Base-by-base conservation (phyloP, 108 stramenopile species). In the Pseudonitzschia delicatissima region DNA sequence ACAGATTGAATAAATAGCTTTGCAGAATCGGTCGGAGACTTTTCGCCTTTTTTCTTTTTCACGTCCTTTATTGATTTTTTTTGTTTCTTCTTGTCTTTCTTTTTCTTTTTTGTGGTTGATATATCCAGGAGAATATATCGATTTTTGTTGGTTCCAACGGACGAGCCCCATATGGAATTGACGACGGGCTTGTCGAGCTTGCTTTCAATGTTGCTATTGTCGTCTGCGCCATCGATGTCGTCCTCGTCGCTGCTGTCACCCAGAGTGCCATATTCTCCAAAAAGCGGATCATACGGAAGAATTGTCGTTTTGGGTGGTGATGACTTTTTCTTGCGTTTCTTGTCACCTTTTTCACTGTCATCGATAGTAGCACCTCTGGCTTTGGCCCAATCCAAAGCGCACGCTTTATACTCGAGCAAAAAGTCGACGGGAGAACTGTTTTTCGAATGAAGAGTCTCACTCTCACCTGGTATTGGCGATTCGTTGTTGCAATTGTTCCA, bases 201-300 rank as follows among this genome's bases (percentile, higher is more conserved):
- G 32, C 64, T 36, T 1, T 44, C 66, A 39, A 62, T 53, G 45
- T 55, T 39, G 15, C 3, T 28, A 25, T 18, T 23, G 32, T 66
- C 71, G 12, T 62, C 49, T 25, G 15, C 52, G 34, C 23, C 47
- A 50, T 57, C 62, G 15, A 25, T 0, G 15, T 83, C 87, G 33
- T 80, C 78, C n/a, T 69, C 62, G 40, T 83, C 81, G 34, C 87
- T 87, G 48, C 6, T 61, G 20, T n/a, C 40, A 15, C 60, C 40
- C 17, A 37, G 40, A 32, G 2, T 61, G 11, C 37, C 60, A 6
- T 21, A 21, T 42, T 94, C 90, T 12, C 89, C 92, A 72, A 91
- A 87, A 63, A 87, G 84, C 11, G 89, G 89, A 21, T 85, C 80
- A 62, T 78, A 82, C 5, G 75, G 47, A 45, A 49, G 67, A 42